Evolutionary conservation across 805 yeast species (phyloP).

Genomic region (Hanseniaspora hatyaiensis): DNA sequence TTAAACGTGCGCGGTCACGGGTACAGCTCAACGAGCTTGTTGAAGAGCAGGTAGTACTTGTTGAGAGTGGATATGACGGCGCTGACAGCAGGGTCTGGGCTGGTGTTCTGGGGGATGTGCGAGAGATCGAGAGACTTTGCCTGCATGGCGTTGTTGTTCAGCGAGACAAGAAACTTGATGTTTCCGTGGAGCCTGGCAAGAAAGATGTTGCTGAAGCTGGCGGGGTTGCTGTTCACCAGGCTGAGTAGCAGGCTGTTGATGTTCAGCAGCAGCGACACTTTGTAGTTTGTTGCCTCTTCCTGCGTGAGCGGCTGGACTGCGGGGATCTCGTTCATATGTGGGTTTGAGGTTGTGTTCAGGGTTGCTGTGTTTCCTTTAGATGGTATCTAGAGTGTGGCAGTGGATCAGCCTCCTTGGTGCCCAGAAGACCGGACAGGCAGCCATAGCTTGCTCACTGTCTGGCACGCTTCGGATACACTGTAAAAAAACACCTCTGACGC

Average conservation of each 20-base stretch:
- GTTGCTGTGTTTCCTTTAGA: too few relatives aligned
- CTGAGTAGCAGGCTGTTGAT: constrained; percentile 27
- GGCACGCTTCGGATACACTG: too few relatives aligned
- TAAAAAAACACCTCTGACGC: too few relatives aligned
- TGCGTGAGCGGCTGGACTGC: constrained; percentile 16
- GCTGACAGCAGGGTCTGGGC: constrained; percentile 35
- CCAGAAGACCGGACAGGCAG: too few relatives aligned
- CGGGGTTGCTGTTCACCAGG: constrained; percentile 24
- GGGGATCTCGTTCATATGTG: neutral
- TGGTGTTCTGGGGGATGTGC: neutral
- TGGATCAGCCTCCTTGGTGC: too few relatives aligned
- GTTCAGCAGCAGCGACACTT: constrained; percentile 28
- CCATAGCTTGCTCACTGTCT: too few relatives aligned
- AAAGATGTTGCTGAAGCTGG: constrained; percentile 16
- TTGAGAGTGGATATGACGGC: neutral
- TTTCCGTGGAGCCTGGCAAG: constrained; percentile 12
- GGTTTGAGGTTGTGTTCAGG: constrained; percentile 18
- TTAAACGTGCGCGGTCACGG: neutral
- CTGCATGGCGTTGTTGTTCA: neutral
- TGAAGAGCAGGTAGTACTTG: constrained; percentile 2
- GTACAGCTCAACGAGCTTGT: constrained; percentile 2
- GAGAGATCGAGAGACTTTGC: neutral
- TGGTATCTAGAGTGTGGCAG: too few relatives aligned
- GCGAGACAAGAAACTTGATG: constrained; percentile 7
- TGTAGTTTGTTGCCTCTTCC: constrained; percentile 27